Percentiles rank a stretch among this genome's conserved stretches.
phyloP scores from a whole-genome alignment of 2,329 filamentous ascomycete genomes.

The Triangularia setosa region DNA sequence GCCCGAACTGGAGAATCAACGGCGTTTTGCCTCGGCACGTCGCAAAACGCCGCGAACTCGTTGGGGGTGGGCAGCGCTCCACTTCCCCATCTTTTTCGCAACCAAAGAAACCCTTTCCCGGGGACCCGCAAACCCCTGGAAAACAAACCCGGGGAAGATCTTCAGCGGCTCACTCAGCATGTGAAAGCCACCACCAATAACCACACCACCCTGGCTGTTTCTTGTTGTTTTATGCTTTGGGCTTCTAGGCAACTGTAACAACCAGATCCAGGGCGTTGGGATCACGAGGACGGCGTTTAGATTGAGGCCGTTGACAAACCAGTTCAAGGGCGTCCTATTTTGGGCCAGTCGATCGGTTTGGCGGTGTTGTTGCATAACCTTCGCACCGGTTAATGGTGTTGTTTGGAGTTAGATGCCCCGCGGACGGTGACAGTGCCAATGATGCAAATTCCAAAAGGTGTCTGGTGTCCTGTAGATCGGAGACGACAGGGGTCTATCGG shows the following conservation, averaged over 20 bases:
- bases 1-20: neutral
- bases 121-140: conserved; percentile 5
- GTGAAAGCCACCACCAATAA: conserved; percentile 10
- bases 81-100: conserved; percentile 15
- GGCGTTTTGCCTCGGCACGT: conserved; percentile 22
- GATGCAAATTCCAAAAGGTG: too few species aligned
- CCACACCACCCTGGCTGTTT: neutral
- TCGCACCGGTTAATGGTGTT: neutral
- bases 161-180: conserved; percentile 10
- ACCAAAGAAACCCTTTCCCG: neutral
- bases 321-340: neutral
- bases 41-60: neutral
- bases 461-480: neutral
- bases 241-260: neutral
- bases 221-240: neutral
- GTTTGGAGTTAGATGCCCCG: neutral
- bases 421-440: neutral
- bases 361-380: neutral
- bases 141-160: conserved; percentile 14
- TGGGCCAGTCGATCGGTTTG: neutral
- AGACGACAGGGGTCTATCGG: neutral
- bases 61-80: conserved; percentile 5
- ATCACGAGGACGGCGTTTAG: neutral
- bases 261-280: neutral
- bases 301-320: neutral